phyloP scores from a whole-genome alignment of 2,329 filamentous ascomycete species.

The Colletotrichum destructivum region DNA sequence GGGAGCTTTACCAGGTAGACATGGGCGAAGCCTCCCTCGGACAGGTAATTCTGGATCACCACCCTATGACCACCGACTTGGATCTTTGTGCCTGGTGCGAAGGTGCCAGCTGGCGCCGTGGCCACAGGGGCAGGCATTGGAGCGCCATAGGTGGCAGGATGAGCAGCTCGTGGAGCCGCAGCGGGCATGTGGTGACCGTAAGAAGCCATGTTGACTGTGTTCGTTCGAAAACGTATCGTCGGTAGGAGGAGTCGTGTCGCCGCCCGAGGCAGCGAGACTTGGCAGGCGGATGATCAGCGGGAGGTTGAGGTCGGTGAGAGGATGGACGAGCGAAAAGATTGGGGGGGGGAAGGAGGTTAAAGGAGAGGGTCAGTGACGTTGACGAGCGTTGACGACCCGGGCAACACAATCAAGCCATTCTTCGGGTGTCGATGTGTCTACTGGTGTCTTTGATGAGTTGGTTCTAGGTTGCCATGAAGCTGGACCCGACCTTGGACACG shows the following conservation, averaged over 20 bases:
- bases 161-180: conserved; percentile 44
- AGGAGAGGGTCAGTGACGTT: conserved; percentile 27
- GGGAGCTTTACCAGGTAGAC: conserved; percentile 96
- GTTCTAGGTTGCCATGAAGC: conserved; percentile 38
- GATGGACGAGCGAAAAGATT: conserved; percentile 17
- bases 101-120: conserved; percentile 83
- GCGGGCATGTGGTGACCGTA: conserved; percentile 42
- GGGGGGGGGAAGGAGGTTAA: neutral
- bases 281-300: conserved; percentile 25
- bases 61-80: conserved; percentile 94
- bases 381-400: conserved; percentile 37
- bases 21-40: conserved; percentile 97
- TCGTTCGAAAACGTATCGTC: conserved; percentile 14
- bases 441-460: conserved; percentile 33
- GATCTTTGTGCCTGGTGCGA: conserved; percentile 94
- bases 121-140: conserved; percentile 56
- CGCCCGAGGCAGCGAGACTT: conserved; percentile 21
- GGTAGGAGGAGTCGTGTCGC: conserved; percentile 13
- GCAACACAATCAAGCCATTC: conserved; percentile 37
- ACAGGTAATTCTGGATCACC: conserved; percentile 96
- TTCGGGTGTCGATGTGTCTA: conserved; percentile 32
- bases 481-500: conserved; percentile 35
- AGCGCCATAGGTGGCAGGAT: conserved; percentile 62
- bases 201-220: conserved; percentile 33
- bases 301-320: conserved; percentile 30